Evolutionary conservation across 768 basidiomycete species (phyloP).

Genomic region (Candolleomyces aberdarensis): DNA sequence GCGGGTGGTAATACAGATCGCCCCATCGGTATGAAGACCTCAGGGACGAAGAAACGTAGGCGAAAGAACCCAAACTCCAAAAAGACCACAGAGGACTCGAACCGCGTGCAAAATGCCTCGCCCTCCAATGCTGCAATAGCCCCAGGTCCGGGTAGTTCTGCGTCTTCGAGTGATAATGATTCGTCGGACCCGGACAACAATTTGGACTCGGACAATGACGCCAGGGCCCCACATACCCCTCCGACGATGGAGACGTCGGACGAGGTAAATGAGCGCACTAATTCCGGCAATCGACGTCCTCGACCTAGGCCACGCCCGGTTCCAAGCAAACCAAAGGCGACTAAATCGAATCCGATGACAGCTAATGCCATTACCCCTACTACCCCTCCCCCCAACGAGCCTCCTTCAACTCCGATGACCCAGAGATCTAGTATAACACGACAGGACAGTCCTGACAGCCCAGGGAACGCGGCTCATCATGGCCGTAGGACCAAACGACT

Average conservation of each 20-base stretch:
- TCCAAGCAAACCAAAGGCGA: neutral
- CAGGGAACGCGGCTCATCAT: neutral
- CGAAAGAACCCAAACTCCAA: slow-evolving; percentile 40
- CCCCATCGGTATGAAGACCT: slow-evolving; percentile 52
- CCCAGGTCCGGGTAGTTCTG: too few species aligned
- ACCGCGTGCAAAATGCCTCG: too few species aligned
- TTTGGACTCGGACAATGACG: neutral
- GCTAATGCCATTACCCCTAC: neutral
- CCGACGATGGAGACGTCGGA: slow-evolving; percentile 3
- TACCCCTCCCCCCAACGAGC: neutral
- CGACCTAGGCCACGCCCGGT: neutral
- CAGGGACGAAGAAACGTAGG: slow-evolving; percentile 46
- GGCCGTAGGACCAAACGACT: slow-evolving; percentile 9
- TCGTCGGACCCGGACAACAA: neutral
- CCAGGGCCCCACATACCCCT: too few species aligned
- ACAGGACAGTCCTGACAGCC: too few species aligned
- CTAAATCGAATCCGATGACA: neutral
- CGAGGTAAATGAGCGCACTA: neutral
- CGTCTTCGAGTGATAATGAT: neutral
- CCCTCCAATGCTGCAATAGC: slow-evolving; percentile 3
- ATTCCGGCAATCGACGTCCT: neutral
- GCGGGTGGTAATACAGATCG: slow-evolving; percentile 29
- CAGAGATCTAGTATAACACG: too few species aligned
- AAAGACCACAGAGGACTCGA: too few species aligned
- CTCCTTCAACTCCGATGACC: too few species aligned